A percentile compares a stretch with the other conserved stretches of the same genome.
Evolutionary conservation across 2,329 filamentous ascomycete species (phyloP).

Genomic region (Neofusicoccum sp.): DNA sequence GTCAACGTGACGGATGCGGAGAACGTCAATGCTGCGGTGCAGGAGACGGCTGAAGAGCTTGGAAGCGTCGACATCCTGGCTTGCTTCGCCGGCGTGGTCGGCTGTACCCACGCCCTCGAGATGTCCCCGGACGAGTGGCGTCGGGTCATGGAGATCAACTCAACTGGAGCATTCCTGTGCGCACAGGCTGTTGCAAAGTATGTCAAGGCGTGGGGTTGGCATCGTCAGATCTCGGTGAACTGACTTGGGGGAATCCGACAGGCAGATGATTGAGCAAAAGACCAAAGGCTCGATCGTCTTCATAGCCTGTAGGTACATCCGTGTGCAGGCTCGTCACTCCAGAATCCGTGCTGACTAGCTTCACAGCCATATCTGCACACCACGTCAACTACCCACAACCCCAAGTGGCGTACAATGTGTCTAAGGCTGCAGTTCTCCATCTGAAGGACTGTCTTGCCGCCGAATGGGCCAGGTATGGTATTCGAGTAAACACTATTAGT

Average conservation of each 20-base stretch:
- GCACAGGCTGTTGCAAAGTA: constrained; percentile 64
- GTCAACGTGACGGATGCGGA: constrained; percentile 63
- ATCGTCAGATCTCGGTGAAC: neutral
- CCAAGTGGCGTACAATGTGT: constrained; percentile 71
- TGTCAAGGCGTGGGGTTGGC: constrained; percentile 22
- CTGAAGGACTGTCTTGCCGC: constrained; percentile 68
- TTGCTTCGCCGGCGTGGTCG: constrained; percentile 71
- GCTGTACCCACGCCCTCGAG: constrained; percentile 62
- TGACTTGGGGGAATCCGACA: constrained; percentile 22
- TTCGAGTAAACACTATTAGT: constrained; percentile 69
- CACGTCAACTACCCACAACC: constrained; percentile 73
- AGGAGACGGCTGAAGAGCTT: constrained; percentile 45
- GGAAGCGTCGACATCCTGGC: constrained; percentile 60
- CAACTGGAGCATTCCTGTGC: constrained; percentile 69
- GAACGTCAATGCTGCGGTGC: constrained; percentile 47
- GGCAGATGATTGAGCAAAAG: constrained; percentile 55
- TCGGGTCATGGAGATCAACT: constrained; percentile 69
- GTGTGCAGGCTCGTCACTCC: no score
- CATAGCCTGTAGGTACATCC: constrained; percentile 52
- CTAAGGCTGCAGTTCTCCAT: constrained; percentile 67
- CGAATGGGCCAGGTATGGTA: constrained; percentile 72
- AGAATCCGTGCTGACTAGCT: neutral
- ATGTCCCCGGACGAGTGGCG: constrained; percentile 63
- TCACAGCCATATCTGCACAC: constrained; percentile 63
- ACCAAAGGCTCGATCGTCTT: constrained; percentile 66